Evolutionary conservation across 257 asterid genomes (phyloP).

Genomic region (Nicotiana tabacum): DNA sequence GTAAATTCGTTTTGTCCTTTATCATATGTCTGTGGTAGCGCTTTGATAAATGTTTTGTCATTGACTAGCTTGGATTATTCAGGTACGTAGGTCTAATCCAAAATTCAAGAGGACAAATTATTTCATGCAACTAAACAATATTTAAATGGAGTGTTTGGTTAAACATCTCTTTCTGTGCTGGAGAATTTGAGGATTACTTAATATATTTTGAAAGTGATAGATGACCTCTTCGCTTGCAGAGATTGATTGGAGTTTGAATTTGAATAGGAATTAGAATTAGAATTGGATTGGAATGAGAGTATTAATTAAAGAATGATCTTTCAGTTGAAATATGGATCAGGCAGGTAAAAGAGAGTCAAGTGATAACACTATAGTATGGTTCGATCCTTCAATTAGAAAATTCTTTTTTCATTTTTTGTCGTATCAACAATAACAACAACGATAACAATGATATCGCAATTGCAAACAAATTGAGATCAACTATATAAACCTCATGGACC

Average conservation of each 20-base stretch:
- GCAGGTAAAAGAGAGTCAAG: background rate
- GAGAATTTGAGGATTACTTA: background rate
- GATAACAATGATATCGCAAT: background rate
- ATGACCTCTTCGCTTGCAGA: slow-evolving; percentile 18
- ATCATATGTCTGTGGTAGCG: background rate
- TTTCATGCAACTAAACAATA: background rate
- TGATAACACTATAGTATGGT: background rate
- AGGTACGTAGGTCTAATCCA: slow-evolving; percentile 1
- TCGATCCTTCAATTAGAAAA: background rate
- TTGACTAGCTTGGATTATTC: slow-evolving; percentile 22
- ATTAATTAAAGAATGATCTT: background rate
- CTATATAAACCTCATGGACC: background rate
- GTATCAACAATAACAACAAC: background rate
- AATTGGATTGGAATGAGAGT: background rate
- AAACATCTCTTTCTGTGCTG: slow-evolving; percentile 26
- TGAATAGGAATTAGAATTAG: background rate
- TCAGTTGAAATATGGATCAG: background rate
- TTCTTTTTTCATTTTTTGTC: background rate
- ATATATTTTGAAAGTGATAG: slow-evolving; percentile 14
- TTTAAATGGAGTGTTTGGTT: slow-evolving; percentile 27
- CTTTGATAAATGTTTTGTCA: background rate
- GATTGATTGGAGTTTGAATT: slow-evolving; percentile 18
- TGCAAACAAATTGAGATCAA: fast-evolving
- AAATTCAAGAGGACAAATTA: background rate
- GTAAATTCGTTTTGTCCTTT: background rate